These are phyloP conservation scores for Mycena metata DNA, from an alignment of 768 basidiomycete species.

Conservation along the genomic window DNA sequence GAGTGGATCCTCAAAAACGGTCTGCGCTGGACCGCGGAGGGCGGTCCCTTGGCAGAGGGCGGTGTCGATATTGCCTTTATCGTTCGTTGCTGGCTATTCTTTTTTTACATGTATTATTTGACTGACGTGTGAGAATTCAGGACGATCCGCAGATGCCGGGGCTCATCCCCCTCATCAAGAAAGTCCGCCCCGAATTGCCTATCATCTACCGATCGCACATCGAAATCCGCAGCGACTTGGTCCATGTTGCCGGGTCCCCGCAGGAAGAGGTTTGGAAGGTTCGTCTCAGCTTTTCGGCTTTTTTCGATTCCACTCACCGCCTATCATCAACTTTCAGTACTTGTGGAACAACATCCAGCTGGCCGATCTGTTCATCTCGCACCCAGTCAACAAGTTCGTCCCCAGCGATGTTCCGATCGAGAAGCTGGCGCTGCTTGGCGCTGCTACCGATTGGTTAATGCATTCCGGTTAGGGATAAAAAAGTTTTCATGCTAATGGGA, in stretches of 20 bases:
- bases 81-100: slow-evolving; percentile 57
- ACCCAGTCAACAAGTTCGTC: slow-evolving; percentile 95
- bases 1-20: slow-evolving; percentile 94
- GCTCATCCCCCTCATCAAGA: slow-evolving; percentile 92
- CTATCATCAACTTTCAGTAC: slow-evolving; percentile 62
- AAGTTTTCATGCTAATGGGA: background rate
- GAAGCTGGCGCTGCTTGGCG: slow-evolving; percentile 81
- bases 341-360: slow-evolving; percentile 93
- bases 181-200: slow-evolving; percentile 85
- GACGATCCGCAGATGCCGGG: slow-evolving; percentile 97
- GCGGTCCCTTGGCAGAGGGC: slow-evolving; percentile 85
- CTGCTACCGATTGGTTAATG: slow-evolving; percentile 86
- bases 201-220: slow-evolving; percentile 97
- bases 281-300: background rate
- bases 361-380: slow-evolving; percentile 92
- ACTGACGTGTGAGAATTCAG: slow-evolving; percentile 32
- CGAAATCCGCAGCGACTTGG: slow-evolving; percentile 90
- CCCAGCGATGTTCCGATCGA: slow-evolving; percentile 84
- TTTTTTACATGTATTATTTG: background rate
- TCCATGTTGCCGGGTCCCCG: slow-evolving; percentile 84
- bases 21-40: slow-evolving; percentile 87
- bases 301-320: background rate
- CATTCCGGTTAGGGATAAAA: background rate
- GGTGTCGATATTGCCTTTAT: slow-evolving; percentile 93
- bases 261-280: slow-evolving; percentile 87